These are phyloP conservation scores for Colletotrichum sp. DNA, from an alignment of 2,329 filamentous ascomycete species.

Conservation along the genomic window DNA sequence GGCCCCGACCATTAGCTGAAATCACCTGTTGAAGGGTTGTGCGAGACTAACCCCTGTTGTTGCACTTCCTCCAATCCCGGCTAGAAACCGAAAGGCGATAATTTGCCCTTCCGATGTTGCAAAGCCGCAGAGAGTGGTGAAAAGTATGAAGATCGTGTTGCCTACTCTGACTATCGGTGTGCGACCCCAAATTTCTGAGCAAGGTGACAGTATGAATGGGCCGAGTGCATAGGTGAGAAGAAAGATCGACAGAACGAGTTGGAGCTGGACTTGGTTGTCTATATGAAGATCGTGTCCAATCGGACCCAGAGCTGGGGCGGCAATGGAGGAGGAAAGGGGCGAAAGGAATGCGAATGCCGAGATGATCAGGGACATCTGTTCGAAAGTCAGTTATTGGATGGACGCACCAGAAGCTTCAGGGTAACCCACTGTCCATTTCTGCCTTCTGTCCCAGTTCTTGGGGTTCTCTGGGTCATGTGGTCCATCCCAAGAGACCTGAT, in stretches of 20 bases:
- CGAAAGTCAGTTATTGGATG: not conserved
- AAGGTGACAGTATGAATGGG: constrained; percentile 45
- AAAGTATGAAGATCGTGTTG: constrained; percentile 36
- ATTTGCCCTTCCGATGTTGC: constrained; percentile 42
- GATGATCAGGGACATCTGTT: constrained; percentile 44
- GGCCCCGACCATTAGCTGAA: constrained; percentile 35
- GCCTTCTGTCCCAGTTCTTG: constrained; percentile 45
- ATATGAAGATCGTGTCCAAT: constrained; percentile 48
- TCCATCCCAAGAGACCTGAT: constrained; percentile 35
- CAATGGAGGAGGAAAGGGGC: constrained; percentile 54
- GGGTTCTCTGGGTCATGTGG: constrained; percentile 34
- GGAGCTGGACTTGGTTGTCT: constrained; percentile 37
- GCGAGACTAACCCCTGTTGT: constrained; percentile 51
- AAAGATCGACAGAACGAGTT: constrained; percentile 52
- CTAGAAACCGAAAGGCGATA: constrained; percentile 49
- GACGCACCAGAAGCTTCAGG: not conserved
- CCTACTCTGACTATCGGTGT: constrained; percentile 39
- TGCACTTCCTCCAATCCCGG: constrained; percentile 59
- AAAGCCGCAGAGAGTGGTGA: constrained; percentile 48
- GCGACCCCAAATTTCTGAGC: constrained; percentile 46
- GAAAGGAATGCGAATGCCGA: constrained; percentile 58
- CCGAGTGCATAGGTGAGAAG: constrained; percentile 51
- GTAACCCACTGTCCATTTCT: constrained; percentile 44
- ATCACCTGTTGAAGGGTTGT: not conserved
- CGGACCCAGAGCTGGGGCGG: constrained; percentile 32